These are phyloP conservation scores for Saccharomycopsis vini DNA, from an alignment of 805 yeast genomes.

Conservation along the genomic window DNA sequence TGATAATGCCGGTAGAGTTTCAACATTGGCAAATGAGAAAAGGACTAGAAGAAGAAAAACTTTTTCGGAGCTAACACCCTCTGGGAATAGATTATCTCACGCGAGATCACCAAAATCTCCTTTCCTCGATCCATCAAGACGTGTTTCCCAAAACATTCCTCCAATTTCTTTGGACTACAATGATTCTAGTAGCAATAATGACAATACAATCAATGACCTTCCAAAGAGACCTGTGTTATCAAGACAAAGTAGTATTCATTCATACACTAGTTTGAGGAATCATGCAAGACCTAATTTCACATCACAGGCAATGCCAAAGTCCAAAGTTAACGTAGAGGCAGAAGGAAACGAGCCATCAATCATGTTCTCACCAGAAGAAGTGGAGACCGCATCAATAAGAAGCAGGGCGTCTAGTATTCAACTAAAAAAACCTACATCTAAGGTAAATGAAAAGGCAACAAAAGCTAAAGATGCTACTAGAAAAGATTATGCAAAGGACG, in stretches of 20 bases:
- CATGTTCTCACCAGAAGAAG: constrained; percentile 36
- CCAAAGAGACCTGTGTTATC: constrained; percentile 15
- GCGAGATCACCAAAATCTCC: constrained; percentile 10
- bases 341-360: constrained; percentile 61
- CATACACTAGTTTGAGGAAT: constrained; percentile 17
- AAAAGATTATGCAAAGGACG: too few relatives aligned
- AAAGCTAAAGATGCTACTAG: too few relatives aligned
- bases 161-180: constrained; percentile 8
- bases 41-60: constrained; percentile 17
- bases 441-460: too few relatives aligned
- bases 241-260: constrained; percentile 18
- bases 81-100: not conserved
- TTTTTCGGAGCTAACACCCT: not conserved
- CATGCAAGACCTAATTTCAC: constrained; percentile 53
- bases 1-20: not conserved
- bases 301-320: constrained; percentile 62
- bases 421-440: too few relatives aligned
- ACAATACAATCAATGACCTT: too few relatives aligned
- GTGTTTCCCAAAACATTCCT: too few relatives aligned
- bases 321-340: constrained; percentile 59
- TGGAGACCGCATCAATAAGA: constrained; percentile 8
- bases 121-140: constrained; percentile 5
- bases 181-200: too few relatives aligned
- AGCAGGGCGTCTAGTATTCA: constrained; percentile 7
- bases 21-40: constrained; percentile 6